A percentile compares a stretch with the other conserved stretches of the same genome.
Evolutionary conservation across 192 early-diverging fungal genomes (phyloP).

Genomic region (Umbelopsis isabellina): DNA sequence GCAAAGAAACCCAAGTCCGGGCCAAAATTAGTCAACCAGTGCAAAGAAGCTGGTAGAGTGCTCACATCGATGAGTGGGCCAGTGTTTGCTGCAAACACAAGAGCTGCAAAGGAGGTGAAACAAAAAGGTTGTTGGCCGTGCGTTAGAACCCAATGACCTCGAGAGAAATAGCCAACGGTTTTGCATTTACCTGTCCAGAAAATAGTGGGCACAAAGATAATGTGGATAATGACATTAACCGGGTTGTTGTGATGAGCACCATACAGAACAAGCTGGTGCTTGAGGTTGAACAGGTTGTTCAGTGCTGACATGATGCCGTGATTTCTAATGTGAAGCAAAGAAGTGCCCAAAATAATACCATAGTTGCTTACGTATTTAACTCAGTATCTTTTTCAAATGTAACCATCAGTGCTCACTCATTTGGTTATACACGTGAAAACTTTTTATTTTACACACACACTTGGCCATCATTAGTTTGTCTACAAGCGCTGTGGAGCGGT

Average conservation of each 20-base stretch:
- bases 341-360: neutral
- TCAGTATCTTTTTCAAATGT: neutral
- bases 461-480: neutral
- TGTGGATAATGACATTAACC: constrained; percentile 81
- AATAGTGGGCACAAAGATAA: constrained; percentile 91
- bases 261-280: constrained; percentile 78
- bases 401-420: neutral
- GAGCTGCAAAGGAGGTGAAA: constrained; percentile 16
- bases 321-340: neutral
- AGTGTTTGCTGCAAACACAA: constrained; percentile 61
- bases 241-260: constrained; percentile 81
- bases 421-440: constrained; percentile 3
- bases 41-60: constrained; percentile 39
- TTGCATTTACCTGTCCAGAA: constrained; percentile 64
- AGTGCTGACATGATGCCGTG: neutral
- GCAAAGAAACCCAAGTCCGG: constrained; percentile 46
- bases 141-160: neutral
- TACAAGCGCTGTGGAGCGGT: constrained; percentile 6
- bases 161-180: neutral
- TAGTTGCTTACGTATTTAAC: neutral
- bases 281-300: constrained; percentile 70
- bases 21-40: constrained; percentile 28
- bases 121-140: neutral
- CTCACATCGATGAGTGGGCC: constrained; percentile 48
- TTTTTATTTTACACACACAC: neutral